Percentiles rank a stretch among this genome's conserved stretches.
phyloP scores from a whole-genome alignment of 192 early-diverging fungal species.

The Gryganskiella cystojenkinii region DNA sequence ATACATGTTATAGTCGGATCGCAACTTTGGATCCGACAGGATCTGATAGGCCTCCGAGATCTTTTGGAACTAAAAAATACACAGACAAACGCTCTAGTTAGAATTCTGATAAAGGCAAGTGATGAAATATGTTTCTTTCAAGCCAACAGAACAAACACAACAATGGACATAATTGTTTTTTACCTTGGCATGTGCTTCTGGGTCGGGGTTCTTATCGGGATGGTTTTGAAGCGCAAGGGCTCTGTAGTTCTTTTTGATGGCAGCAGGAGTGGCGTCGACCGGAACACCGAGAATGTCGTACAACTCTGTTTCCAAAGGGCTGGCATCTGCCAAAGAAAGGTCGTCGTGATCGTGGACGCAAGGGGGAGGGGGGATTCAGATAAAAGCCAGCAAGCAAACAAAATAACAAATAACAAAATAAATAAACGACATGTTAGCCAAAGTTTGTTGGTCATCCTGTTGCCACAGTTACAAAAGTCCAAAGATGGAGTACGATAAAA shows the following conservation, averaged over 20 bases:
- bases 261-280: constrained; percentile 76
- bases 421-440: too few relatives aligned
- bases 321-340: constrained; percentile 62
- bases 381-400: too few relatives aligned
- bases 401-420: too few relatives aligned
- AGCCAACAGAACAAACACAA: not conserved
- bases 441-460: too few relatives aligned
- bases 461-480: too few relatives aligned
- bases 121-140: not conserved
- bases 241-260: constrained; percentile 96
- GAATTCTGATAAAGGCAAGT: not conserved
- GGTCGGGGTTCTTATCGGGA: constrained; percentile 87
- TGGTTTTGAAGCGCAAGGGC: constrained; percentile 86
- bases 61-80: constrained; percentile 80
- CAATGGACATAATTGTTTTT: not conserved
- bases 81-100: not conserved
- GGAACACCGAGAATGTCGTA: constrained; percentile 90
- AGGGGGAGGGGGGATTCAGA: not conserved
- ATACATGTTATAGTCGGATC: constrained; percentile 89
- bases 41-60: constrained; percentile 98
- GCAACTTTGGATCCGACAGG: constrained; percentile 89
- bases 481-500: not conserved
- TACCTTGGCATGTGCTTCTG: constrained; percentile 79
- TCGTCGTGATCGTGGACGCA: not conserved
- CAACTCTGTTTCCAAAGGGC: constrained; percentile 84